These are phyloP conservation scores for Pilatotrama ljubarskyi DNA, from an alignment of 768 basidiomycete species.

Conservation along the genomic window DNA sequence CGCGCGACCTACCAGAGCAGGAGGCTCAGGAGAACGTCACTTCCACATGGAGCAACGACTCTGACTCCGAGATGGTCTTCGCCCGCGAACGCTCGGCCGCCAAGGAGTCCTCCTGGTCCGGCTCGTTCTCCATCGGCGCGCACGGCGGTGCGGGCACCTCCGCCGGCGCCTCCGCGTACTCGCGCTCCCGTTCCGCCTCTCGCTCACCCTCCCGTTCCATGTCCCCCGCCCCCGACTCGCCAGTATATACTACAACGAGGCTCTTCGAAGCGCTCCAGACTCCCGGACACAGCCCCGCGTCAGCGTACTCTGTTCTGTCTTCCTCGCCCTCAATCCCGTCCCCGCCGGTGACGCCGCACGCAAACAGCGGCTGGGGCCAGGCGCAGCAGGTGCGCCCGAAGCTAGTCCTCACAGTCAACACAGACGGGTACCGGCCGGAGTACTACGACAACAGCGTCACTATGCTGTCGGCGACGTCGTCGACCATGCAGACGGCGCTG, in stretches of 20 bases:
- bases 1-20: constrained; percentile 37
- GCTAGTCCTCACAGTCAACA: constrained; percentile 57
- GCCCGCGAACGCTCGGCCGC: constrained; percentile 22
- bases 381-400: constrained; percentile 21
- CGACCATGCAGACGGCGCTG: constrained; percentile 75
- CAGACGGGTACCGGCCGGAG: constrained; percentile 43
- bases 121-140: constrained; percentile 21
- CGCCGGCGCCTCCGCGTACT: constrained; percentile 10
- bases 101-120: constrained; percentile 21
- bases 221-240: constrained; percentile 22
- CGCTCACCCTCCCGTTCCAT: constrained; percentile 17
- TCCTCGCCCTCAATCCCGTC: constrained; percentile 47
- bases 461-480: constrained; percentile 48
- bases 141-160: constrained; percentile 7
- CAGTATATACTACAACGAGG: constrained; percentile 31
- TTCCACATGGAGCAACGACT: constrained; percentile 28
- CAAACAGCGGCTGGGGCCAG: constrained; percentile 17
- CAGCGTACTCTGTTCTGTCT: constrained; percentile 48
- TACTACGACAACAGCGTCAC: constrained; percentile 50
- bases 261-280: constrained; percentile 29
- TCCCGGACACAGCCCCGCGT: constrained; percentile 33
- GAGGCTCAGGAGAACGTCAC: constrained; percentile 25
- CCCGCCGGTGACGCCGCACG: constrained; percentile 58
- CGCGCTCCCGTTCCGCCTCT: constrained; percentile 9
- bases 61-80: constrained; percentile 35